These are phyloP conservation scores for Lumnitzera littorea DNA, from an alignment of 345 rosid species.

Conservation along the genomic window DNA sequence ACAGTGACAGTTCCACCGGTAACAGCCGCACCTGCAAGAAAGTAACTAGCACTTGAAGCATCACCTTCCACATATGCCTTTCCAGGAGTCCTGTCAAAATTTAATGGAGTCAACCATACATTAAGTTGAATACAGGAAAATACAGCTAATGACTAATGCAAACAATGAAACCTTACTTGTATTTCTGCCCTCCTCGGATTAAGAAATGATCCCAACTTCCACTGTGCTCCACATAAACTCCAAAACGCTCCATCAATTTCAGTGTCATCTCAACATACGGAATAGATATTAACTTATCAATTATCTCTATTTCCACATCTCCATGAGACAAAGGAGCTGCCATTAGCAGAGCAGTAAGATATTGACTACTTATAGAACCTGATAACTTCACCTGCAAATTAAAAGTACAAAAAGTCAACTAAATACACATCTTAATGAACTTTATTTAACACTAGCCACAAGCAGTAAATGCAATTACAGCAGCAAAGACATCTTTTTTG, in stretches of 20 bases:
- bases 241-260: slow-evolving; percentile 90
- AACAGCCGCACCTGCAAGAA: slow-evolving; percentile 94
- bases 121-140: neutral
- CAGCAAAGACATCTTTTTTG: too few relatives aligned
- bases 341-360: slow-evolving; percentile 95
- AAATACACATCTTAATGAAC: too few relatives aligned
- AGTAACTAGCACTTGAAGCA: slow-evolving; percentile 99
- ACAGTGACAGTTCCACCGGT: slow-evolving; percentile 92
- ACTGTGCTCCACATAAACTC: slow-evolving; percentile 64
- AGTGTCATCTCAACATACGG: slow-evolving; percentile 98
- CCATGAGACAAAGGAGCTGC: slow-evolving; percentile 95
- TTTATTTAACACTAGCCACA: neutral
- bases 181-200: slow-evolving; percentile 78
- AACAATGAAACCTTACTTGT: slow-evolving; percentile 45
- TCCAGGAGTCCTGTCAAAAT: slow-evolving; percentile 71
- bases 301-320: slow-evolving; percentile 82
- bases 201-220: slow-evolving; percentile 83
- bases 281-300: slow-evolving; percentile 80
- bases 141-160: neutral
- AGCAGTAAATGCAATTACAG: neutral
- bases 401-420: too few relatives aligned
- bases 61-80: slow-evolving; percentile 92
- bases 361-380: slow-evolving; percentile 91
- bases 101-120: neutral
- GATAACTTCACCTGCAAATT: slow-evolving; percentile 83